Evolutionary conservation across 176 grass and related monocot genomes (phyloP).

Genomic region (Otatea glauca): DNA sequence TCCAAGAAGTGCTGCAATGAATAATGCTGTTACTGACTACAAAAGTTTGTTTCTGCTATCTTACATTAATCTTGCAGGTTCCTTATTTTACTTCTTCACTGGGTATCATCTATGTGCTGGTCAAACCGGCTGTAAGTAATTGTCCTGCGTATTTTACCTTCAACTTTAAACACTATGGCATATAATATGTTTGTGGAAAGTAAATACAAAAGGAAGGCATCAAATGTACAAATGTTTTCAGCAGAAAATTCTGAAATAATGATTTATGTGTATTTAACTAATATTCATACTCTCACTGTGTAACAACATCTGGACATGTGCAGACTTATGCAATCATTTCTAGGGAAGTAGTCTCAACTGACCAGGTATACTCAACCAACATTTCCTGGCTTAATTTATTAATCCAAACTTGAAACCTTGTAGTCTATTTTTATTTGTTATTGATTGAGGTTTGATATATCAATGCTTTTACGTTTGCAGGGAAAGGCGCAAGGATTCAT

Average conservation of each 20-base stretch:
- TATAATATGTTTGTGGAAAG: not conserved
- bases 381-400: not conserved
- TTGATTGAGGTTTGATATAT: not conserved
- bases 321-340: slow-evolving; percentile 83
- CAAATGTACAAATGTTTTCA: not conserved
- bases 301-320: not conserved
- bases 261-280: not conserved
- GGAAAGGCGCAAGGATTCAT: slow-evolving; percentile 82
- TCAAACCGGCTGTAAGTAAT: slow-evolving; percentile 82
- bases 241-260: not conserved
- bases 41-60: not conserved
- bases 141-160: not conserved
- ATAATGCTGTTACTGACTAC: not conserved
- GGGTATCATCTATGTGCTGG: slow-evolving; percentile 77
- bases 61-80: slow-evolving; percentile 57
- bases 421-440: not conserved
- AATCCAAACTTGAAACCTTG: not conserved
- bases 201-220: not conserved
- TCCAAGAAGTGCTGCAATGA: not conserved
- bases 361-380: slow-evolving; percentile 58
- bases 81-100: slow-evolving; percentile 85
- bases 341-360: slow-evolving; percentile 54
- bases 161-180: not conserved
- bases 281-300: not conserved
- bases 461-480: slow-evolving; percentile 38